phyloP scores from a whole-genome alignment of 2,329 filamentous ascomycete genomes.

The Epichloe sylvatica region DNA sequence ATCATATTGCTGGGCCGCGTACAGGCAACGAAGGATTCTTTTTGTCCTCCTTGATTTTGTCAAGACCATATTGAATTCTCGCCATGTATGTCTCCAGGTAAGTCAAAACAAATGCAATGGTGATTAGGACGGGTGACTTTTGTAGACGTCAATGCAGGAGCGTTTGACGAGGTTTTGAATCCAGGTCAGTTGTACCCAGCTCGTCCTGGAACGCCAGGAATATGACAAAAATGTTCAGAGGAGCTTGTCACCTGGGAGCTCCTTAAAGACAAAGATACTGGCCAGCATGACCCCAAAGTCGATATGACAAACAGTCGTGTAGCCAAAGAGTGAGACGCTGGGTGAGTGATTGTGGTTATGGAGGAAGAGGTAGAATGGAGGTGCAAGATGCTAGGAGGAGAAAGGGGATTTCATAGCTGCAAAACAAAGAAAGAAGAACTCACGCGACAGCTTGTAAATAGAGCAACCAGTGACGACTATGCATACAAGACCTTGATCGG shows the following conservation, averaged over 20 bases:
- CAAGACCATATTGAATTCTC: constrained; percentile 13
- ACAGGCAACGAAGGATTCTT: constrained; percentile 23
- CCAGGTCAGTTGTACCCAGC: neutral
- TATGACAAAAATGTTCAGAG: neutral
- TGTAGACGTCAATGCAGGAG: neutral
- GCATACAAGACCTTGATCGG: constrained; percentile 21
- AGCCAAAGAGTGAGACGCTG: constrained; percentile 5
- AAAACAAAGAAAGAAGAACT: constrained; percentile 13
- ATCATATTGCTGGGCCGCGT: constrained; percentile 22
- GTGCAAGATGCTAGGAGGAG: neutral
- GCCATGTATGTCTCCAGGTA: constrained; percentile 1
- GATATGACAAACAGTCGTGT: constrained; percentile 5
- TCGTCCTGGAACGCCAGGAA: neutral
- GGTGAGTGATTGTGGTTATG: constrained; percentile 3
- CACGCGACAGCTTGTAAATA: constrained; percentile 16
- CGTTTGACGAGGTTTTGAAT: neutral
- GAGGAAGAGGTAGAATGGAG: neutral
- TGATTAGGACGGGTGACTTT: neutral
- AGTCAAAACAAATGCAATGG: constrained; percentile 1
- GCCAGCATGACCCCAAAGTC: constrained; percentile 6
- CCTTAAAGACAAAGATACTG: constrained; percentile 4
- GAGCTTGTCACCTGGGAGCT: neutral
- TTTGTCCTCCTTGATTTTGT: constrained; percentile 16
- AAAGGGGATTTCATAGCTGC: neutral
- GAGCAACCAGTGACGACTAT: constrained; percentile 24